These are phyloP conservation scores for Setaria viridis DNA, from an alignment of 202 grass and related monocot genomes.

Conservation along the genomic window DNA sequence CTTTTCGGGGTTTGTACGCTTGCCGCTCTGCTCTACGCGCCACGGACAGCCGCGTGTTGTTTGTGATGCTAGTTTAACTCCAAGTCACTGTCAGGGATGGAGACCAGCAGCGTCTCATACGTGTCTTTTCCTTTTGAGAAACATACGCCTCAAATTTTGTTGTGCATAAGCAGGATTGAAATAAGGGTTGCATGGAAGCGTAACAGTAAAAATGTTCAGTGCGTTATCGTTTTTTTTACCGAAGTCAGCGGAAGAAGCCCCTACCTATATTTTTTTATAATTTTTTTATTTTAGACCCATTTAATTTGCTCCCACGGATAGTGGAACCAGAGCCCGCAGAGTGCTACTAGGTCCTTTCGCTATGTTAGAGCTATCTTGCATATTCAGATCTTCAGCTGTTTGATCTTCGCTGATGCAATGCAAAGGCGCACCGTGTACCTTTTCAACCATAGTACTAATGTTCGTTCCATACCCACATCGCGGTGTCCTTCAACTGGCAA, in stretches of 20 bases:
- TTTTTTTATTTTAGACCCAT: no score
- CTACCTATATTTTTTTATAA: no score
- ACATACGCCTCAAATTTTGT: neutral
- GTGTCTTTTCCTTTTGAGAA: neutral
- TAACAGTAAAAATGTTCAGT: neutral
- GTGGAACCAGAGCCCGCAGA: no score
- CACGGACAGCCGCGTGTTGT: neutral
- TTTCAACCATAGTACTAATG: neutral
- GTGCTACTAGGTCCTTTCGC: no score
- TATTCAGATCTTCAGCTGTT: neutral
- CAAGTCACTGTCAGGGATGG: slow-evolving; percentile 12
- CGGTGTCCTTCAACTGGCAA: neutral
- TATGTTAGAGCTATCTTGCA: neutral
- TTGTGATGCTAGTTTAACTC: neutral
- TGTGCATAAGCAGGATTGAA: neutral
- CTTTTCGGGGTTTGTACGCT: slow-evolving; percentile 44
- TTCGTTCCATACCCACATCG: neutral
- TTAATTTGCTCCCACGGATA: no score
- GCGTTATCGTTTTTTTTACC: no score
- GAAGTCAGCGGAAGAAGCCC: no score
- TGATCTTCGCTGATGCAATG: no score
- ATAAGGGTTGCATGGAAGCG: neutral
- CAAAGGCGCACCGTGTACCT: neutral
- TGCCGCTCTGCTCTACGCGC: slow-evolving; percentile 4
- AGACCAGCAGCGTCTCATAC: neutral